A percentile compares a stretch with the other conserved stretches of the same genome.
Evolutionary conservation across 495 filamentous ascomycete species (phyloP).

Genomic region (Lasiosphaeriaceae sp.): DNA sequence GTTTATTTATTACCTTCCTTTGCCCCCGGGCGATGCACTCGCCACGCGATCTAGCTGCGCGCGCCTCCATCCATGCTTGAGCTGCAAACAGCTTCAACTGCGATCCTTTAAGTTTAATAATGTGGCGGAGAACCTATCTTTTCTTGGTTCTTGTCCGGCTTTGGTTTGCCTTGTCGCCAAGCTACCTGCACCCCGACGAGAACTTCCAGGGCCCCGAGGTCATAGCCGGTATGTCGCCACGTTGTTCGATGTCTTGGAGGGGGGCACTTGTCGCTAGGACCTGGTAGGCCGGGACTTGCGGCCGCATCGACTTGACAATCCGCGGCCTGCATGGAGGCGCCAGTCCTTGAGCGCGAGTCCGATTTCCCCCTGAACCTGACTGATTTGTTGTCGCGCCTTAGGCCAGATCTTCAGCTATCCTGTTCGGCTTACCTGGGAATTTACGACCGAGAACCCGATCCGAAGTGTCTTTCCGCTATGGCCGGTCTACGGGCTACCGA

Average conservation of each 20-base stretch:
- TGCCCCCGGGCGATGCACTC: constrained; percentile 13
- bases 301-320: too few species aligned
- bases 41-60: not conserved
- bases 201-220: constrained; percentile 98
- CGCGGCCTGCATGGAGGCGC: too few species aligned
- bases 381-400: constrained; percentile 29
- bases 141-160: constrained; percentile 80
- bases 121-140: constrained; percentile 92
- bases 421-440: constrained; percentile 88
- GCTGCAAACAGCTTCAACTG: constrained; percentile 4
- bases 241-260: not conserved
- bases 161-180: constrained; percentile 90
- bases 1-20: constrained; percentile 7
- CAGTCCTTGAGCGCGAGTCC: not conserved
- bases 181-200: constrained; percentile 97
- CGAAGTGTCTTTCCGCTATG: constrained; percentile 96
- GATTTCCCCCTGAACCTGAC: not conserved
- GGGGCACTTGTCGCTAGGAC: not conserved
- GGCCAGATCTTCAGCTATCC: constrained; percentile 88
- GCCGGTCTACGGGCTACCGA: constrained; percentile 86
- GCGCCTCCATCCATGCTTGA: constrained; percentile 16
- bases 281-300: not conserved
- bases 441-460: constrained; percentile 77
- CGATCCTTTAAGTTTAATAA: constrained; percentile 10
- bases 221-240: constrained; percentile 73